These are phyloP conservation scores for Ustilago loliicola DNA, from an alignment of 1,284 basidiomycete genomes.

Conservation along the genomic window DNA sequence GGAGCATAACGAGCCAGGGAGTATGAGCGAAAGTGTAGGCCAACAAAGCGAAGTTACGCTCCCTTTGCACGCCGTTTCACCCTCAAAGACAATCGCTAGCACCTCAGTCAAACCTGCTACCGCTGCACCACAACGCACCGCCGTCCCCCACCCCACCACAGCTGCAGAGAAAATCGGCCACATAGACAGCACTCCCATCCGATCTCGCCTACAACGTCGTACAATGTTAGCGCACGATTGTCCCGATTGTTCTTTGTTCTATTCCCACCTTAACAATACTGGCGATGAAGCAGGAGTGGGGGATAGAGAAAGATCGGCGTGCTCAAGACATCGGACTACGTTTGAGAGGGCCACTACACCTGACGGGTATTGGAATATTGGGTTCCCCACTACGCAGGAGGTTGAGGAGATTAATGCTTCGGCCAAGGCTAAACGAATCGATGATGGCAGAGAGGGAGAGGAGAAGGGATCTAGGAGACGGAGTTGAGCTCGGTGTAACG, in stretches of 20 bases:
- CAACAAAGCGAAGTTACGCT: slow-evolving; percentile 30
- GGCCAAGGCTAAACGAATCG: neutral
- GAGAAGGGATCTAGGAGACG: neutral
- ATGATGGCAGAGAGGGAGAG: neutral
- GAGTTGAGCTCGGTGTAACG: neutral
- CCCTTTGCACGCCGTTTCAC: slow-evolving; percentile 9
- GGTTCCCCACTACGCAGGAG: slow-evolving; percentile 43
- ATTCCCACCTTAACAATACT: slow-evolving; percentile 20
- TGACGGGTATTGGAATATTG: slow-evolving; percentile 48
- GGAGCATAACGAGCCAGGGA: neutral
- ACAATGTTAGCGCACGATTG: slow-evolving; percentile 32
- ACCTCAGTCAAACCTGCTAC: neutral
- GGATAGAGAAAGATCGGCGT: slow-evolving; percentile 22
- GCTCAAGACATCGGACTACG: slow-evolving; percentile 36
- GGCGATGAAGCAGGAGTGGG: neutral
- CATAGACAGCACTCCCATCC: slow-evolving; percentile 32
- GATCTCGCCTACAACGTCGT: slow-evolving; percentile 22
- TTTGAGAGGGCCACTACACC: slow-evolving; percentile 28
- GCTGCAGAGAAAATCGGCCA: slow-evolving; percentile 9
- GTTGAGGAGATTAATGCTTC: slow-evolving; percentile 26
- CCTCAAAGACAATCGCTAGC: neutral
- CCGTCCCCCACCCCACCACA: neutral
- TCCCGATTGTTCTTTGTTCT: slow-evolving; percentile 46
- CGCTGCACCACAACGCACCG: neutral
- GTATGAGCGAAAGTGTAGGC: slow-evolving; percentile 4